Conservation (phyloP, 1,284 basidiomycete species). For the Taiwanofungus camphoratus region DNA sequence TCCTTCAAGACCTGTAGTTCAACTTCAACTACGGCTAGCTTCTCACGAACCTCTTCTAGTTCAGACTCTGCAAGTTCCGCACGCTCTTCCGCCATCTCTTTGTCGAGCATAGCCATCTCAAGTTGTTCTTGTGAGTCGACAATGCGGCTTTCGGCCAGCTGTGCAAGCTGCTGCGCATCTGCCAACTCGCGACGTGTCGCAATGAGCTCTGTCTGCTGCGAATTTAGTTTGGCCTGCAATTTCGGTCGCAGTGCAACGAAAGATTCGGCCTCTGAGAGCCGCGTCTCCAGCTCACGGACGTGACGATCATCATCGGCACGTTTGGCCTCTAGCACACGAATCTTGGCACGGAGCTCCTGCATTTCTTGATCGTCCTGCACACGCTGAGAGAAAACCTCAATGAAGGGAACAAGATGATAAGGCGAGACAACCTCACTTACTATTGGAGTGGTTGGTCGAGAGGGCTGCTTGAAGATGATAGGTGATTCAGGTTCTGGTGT, state of each 20-base stretch:
- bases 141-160: conserved; percentile 54
- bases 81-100: conserved; percentile 95
- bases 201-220: conserved; percentile 73
- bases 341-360: conserved; percentile 80
- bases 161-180: conserved; percentile 60
- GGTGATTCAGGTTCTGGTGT: conserved; percentile 14
- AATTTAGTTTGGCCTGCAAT: conserved; percentile 81
- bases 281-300: conserved; percentile 80
- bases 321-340: conserved; percentile 82
- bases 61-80: conserved; percentile 79
- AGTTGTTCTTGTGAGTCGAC: conserved; percentile 82
- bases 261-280: conserved; percentile 77
- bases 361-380: conserved; percentile 51
- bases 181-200: conserved; percentile 61
- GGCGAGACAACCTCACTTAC: too few species aligned
- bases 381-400: conserved; percentile 9
- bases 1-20: conserved; percentile 77
- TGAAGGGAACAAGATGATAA: too few species aligned
- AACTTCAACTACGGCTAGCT: conserved; percentile 75
- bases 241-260: conserved; percentile 86
- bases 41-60: conserved; percentile 73
- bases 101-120: conserved; percentile 94
- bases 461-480: conserved; percentile 11
- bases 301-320: conserved; percentile 82
- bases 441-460: conserved; percentile 20